A percentile compares a stretch with the other conserved stretches of the same genome.
Conservation (phyloP, 106 monocot genomes). For the Acorus gramineus region DNA sequence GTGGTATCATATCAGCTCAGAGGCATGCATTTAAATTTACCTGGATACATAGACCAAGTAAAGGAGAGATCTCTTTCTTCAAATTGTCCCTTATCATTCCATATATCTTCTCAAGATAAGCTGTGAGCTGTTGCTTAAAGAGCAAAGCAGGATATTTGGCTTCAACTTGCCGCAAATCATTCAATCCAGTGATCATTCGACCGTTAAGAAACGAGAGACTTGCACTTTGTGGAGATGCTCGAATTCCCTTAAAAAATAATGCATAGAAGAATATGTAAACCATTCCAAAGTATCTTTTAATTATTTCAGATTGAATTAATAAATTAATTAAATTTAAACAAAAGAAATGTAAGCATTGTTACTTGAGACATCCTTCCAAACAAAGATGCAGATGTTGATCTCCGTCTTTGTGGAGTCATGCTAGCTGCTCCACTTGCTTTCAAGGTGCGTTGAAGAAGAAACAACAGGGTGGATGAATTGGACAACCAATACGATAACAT, state of each 20-base stretch:
- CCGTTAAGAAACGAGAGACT: constrained; percentile 20
- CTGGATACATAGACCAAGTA: constrained; percentile 43
- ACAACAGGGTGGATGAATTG: constrained; percentile 25
- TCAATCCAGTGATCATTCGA: constrained; percentile 6
- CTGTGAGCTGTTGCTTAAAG: constrained; percentile 54
- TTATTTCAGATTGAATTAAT: too few relatives aligned
- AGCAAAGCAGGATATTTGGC: constrained; percentile 45
- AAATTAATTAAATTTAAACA: too few relatives aligned
- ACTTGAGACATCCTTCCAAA: constrained; percentile 19
- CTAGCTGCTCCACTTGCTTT: constrained; percentile 21
- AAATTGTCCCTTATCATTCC: constrained; percentile 46
- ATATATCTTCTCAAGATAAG: constrained; percentile 47
- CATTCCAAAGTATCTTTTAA: neutral
- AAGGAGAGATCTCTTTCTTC: constrained; percentile 42
- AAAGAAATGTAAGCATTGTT: constrained; percentile 1
- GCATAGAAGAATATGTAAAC: neutral
- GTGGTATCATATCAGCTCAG: too few relatives aligned
- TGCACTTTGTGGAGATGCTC: constrained; percentile 19
- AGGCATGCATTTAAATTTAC: constrained; percentile 2
- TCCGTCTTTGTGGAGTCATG: constrained; percentile 21
- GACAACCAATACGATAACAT: constrained; percentile 34
- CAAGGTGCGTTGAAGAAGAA: constrained; percentile 24
- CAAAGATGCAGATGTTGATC: constrained; percentile 10
- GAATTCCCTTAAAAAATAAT: constrained; percentile 4
- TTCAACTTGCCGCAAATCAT: constrained; percentile 32